Evolutionary conservation across 2,329 filamentous ascomycete species (phyloP), one percentile per base, ranked within the genome.

Genomic region (Talaromyces sp.): DNA sequence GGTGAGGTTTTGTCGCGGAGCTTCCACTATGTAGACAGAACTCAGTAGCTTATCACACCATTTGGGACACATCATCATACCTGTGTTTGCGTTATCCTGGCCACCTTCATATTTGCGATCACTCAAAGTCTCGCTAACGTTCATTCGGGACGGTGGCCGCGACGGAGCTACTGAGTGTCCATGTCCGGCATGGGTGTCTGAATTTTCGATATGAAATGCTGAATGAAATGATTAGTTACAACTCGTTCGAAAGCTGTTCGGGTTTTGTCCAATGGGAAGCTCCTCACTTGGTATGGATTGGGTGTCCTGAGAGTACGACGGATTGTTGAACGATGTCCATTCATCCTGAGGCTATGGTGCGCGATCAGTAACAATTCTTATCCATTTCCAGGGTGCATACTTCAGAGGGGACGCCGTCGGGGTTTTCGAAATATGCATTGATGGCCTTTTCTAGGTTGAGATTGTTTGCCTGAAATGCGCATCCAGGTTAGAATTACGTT

Each of bases 341-440:
- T 64, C 60, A 57, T 48, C 54, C 39, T 57, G 60, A 23, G 63
- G 56, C 56, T 64, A 23, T 60, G 35, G 52, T 54, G n/a, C 33
- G 39, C 18, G 23, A 39, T 35, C 40, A 62, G 54, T 55, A 42
- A 39, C 48, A 11, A 55, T 37, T 7, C 25, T 35, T 8, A 28
- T 28, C 28, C 9, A 21, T 44, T 50, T 48, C 6, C 21, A 37
- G 25, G 23, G 8, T 23, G 33, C 42, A 50, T 64, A 77, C 76
- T 33, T 60, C 39, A 7, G 67, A 64, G 48, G 71, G 69, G 21
- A 72, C 67, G 28, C 73, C 71, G 16, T 71, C 72, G 16, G 77
- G 77, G 66, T 80, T 77, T 69, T 81, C 79, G 37, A 79, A 79
- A 66, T 77, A 81, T 21, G 79, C 78, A 69, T 81, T 81, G 65